Base-by-base conservation (phyloP, 2,329 filamentous ascomycete species). In the Microdochium nivale region DNA sequence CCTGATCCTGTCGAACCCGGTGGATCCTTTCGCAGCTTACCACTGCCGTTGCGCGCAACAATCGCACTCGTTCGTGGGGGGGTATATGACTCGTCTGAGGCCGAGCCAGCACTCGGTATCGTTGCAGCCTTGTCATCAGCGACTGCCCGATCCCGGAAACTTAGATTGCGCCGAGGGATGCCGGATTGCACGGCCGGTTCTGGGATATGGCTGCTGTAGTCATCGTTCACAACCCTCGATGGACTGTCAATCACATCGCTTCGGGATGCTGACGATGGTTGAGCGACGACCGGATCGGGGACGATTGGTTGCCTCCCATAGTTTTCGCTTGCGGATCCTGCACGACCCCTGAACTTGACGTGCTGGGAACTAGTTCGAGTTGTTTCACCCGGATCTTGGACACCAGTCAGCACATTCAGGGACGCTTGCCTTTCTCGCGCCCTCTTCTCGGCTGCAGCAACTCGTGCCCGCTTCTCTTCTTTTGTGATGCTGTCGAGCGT, bases 401-500 rank as follows among this genome's bases (percentile, higher is more conserved):
- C 48, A 3, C 56, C 52, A 51, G 53, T 50, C 51, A 56, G 55
- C 52, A 37, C 61, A 65, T 24, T 70, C 66, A 35, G 76, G 76
- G 13, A 72, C 74, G 58, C 75, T 77, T 62, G 92, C 84, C 59
- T 84, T 80, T 44, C 40, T 44, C 40, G 40, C 19, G 85, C 80
- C 44, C 81, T 79, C 58, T 83, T 77, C 66, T 96, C 92, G 5
- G 90, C 90, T 60, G 92, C 87, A 64, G 90, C 81, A 3, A 92
- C 83, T 47, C 89, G 80, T 9, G 90, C 90, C 57, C 92, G 81
- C 68, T 95, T 95, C 69, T 96, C 91, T 70, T 96, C 91, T 67
- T 96, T 97, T 67, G 88, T 96, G 68, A 96, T 92, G 70, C 88
- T 90, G 67, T 87, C 87, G 62, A 97, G 79, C 61, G 89, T 94